Percentiles rank a stretch among this genome's conserved stretches.
phyloP scores from a whole-genome alignment of 345 rosid species.

The Eucalyptus curtisii region DNA sequence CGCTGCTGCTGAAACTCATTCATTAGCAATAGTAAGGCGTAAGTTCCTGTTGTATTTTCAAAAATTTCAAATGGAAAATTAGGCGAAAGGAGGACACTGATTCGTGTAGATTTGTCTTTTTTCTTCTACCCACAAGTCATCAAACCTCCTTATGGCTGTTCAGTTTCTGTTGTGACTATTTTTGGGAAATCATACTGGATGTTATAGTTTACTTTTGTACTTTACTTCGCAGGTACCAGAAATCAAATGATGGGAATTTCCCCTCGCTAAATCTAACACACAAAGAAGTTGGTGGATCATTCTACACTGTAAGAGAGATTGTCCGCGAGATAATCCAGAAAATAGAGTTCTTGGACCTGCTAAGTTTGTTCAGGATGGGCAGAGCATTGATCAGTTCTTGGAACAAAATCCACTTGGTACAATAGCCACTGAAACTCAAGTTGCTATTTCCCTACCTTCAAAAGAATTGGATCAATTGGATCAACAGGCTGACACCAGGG shows the following conservation, averaged over 20 bases:
- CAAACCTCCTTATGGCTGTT: not conserved
- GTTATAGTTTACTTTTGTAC: not conserved
- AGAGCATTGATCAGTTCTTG: constrained; percentile 15
- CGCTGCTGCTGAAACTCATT: not conserved
- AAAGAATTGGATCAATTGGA: not conserved
- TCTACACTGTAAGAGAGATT: constrained; percentile 89
- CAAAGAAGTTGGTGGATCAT: constrained; percentile 94
- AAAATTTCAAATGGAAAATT: not conserved
- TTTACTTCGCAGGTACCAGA: constrained; percentile 56
- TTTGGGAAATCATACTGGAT: not conserved
- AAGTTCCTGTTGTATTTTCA: not conserved
- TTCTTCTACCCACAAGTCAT: not conserved
- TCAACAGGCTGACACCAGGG: not conserved
- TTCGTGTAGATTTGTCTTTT: not conserved
- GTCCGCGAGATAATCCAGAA: constrained; percentile 95
- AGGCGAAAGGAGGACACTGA: not conserved
- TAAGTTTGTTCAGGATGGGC: constrained; percentile 24
- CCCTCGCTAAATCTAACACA: constrained; percentile 84
- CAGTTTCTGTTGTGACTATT: not conserved
- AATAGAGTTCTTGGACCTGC: constrained; percentile 91
- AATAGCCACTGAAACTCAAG: constrained; percentile 35
- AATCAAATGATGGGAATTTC: constrained; percentile 54
- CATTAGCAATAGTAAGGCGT: not conserved
- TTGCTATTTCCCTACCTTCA: constrained; percentile 11
- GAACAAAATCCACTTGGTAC: constrained; percentile 48